Base-by-base conservation (phyloP, 768 basidiomycete species). In the Dacryopinax primogenitus region DNA sequence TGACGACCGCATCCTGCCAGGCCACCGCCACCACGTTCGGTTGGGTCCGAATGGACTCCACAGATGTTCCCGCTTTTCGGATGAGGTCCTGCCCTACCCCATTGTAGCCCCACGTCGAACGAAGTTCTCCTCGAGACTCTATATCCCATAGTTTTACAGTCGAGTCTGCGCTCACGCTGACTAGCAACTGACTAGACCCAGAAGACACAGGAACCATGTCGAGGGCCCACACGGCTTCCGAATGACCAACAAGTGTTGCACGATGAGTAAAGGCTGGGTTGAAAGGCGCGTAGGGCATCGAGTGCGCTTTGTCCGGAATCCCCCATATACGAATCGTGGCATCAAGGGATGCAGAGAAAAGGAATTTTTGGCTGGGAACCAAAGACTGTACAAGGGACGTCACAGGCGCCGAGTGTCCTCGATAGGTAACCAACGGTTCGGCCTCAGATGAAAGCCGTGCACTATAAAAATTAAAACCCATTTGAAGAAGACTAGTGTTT, bases 201-300 rank as follows among this genome's bases (percentile, higher is more conserved):
- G 83, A 84, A 73, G 91, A 88, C 67, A 90, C 87, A 64, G 89
- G 82, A 30, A 92, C 83, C 23, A 95, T 82, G 11, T 89, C 87
- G 62, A 98, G 78, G 72, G 93, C 96, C 96, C 96, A 99, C 28
- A 97, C 88, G 3, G 92, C 92, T 73, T 99, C 94, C 3, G 92
- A 91, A 73, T 96, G 92, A 2, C 94, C 92, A 33, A 94, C 85
- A 32, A 98, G 81, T 68, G 51, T 58, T 2, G 88, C 86, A 34
- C 87, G 87, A 36, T 88, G 82, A 32, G 84, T 81, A 2, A 86
- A 81, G 0, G 84, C 85, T 62, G 88, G 82, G 70, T 98, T 93
- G 73, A 90, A 92, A 0, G 92, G 86, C 0, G 90, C 88, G 75
- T 97, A 99, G 16, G 93, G 13, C 51, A 58, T 91, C 63, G 91